Conservation (phyloP, 805 yeast species). For the Teunomyces kruisii region DNA sequence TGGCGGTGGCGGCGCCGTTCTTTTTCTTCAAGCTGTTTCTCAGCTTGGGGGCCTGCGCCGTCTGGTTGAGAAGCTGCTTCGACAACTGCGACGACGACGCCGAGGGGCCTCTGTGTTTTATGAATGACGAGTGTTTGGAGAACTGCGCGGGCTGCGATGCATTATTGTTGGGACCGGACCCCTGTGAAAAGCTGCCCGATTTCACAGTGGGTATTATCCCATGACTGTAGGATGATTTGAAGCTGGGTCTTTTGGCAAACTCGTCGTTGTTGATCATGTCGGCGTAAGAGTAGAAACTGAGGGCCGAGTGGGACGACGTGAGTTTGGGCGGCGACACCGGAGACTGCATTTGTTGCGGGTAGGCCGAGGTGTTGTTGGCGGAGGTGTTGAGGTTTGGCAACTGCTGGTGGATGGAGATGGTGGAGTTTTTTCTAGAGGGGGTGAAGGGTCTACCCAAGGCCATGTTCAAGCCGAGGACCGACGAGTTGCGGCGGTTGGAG, state of each 20-base stretch:
- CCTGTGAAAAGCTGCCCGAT: conserved; percentile 3
- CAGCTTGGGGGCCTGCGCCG: conserved; percentile 1
- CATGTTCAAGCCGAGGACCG: conserved; percentile 48
- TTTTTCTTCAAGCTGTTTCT: background rate
- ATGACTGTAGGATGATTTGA: conserved; percentile 39
- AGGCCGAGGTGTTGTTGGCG: conserved; percentile 5
- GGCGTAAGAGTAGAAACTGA: conserved; percentile 72
- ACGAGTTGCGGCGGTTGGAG: conserved; percentile 53
- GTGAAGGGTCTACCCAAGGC: conserved; percentile 46
- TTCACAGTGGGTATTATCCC: conserved; percentile 23
- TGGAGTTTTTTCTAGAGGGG: conserved; percentile 41
- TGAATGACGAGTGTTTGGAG: conserved; percentile 9
- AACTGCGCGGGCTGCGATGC: conserved; percentile 7
- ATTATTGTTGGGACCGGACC: background rate
- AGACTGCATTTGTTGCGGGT: conserved; percentile 17
- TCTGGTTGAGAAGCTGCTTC: conserved; percentile 16
- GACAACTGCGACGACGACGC: conserved; percentile 21
- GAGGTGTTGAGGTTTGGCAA: conserved; percentile 11
- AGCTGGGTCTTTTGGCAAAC: conserved; percentile 59
- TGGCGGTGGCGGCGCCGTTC: background rate
- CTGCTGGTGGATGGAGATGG: conserved; percentile 21
- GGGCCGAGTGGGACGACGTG: conserved; percentile 34
- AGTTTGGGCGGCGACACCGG: conserved; percentile 43
- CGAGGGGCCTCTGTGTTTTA: conserved; percentile 10
- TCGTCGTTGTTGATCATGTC: conserved; percentile 75